These are phyloP conservation scores for Penstemon davidsonii DNA, from an alignment of 257 asterid species.

Conservation along the genomic window DNA sequence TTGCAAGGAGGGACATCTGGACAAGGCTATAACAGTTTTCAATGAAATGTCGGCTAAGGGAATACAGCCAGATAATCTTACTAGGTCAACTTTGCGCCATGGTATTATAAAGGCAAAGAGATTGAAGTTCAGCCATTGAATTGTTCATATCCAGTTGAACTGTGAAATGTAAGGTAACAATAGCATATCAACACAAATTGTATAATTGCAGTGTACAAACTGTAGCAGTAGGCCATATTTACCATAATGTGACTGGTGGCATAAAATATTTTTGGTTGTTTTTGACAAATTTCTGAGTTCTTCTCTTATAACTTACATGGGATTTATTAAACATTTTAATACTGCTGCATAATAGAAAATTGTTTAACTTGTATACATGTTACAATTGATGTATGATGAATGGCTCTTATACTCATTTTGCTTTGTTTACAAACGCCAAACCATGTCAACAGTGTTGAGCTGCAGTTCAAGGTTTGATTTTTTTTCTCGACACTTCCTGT, in stretches of 20 bases:
- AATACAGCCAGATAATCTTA: conserved; percentile 47
- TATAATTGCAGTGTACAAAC: too few relatives aligned
- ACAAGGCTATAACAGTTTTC: conserved; percentile 49
- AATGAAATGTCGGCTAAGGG: conserved; percentile 58
- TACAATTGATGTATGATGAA: too few relatives aligned
- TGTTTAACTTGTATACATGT: too few relatives aligned
- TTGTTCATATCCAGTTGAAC: background rate
- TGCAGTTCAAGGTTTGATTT: background rate
- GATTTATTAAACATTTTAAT: too few relatives aligned
- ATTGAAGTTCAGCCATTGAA: conserved; percentile 31
- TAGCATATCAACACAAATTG: too few relatives aligned
- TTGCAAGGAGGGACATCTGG: conserved; percentile 53
- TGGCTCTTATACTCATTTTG: background rate
- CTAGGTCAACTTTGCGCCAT: conserved; percentile 31
- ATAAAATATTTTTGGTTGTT: too few relatives aligned
- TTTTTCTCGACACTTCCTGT: background rate
- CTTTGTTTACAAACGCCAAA: background rate
- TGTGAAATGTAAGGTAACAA: too few relatives aligned
- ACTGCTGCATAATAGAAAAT: too few relatives aligned
- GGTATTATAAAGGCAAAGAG: conserved; percentile 41
- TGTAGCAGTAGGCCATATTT: too few relatives aligned
- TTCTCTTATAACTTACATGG: too few relatives aligned
- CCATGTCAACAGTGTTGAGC: background rate
- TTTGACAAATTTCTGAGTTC: too few relatives aligned
- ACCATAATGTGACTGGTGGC: too few relatives aligned